phyloP scores from a whole-genome alignment of 2,329 filamentous ascomycete species.

The Tolypocladium paradoxum region DNA sequence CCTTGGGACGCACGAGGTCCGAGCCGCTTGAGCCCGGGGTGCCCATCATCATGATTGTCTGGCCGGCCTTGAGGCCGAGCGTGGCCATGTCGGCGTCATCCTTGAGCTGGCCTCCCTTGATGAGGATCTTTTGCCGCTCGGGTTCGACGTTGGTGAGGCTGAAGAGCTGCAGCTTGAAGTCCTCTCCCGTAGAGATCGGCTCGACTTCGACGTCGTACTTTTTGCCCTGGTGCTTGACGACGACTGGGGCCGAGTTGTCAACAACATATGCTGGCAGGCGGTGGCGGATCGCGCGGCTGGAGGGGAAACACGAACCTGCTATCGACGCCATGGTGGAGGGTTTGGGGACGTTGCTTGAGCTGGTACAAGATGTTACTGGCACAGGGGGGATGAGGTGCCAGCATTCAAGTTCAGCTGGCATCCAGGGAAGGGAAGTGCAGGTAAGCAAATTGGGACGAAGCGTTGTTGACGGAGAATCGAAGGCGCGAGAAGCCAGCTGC shows the following conservation, averaged over 20 bases:
- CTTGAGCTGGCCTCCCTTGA: constrained; percentile 91
- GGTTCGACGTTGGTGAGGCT: constrained; percentile 94
- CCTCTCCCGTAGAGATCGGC: constrained; percentile 71
- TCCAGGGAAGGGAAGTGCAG: neutral
- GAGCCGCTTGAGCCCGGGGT: constrained; percentile 60
- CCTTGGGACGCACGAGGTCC: constrained; percentile 60
- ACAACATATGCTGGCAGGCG: constrained; percentile 1
- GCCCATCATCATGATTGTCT: constrained; percentile 94
- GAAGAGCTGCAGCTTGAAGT: constrained; percentile 91
- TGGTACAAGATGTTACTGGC: neutral
- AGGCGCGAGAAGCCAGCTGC: neutral
- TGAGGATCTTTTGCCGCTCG: constrained; percentile 87
- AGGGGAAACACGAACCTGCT: constrained; percentile 32
- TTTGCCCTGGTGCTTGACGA: constrained; percentile 92
- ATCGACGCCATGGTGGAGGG: constrained; percentile 40
- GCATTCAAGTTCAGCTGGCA: constrained; percentile 5
- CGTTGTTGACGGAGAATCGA: neutral
- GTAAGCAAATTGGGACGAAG: neutral
- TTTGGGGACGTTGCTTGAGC: neutral
- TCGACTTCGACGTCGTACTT: constrained; percentile 93
- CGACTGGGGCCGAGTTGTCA: constrained; percentile 42
- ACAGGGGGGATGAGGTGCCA: neutral
- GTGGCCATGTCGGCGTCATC: constrained; percentile 82
- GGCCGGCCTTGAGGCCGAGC: constrained; percentile 74
- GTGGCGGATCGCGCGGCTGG: constrained; percentile 1